A percentile compares a stretch with the other conserved stretches of the same genome.
Conservation (phyloP, 768 basidiomycete species). For the Termitomyces heimii region DNA sequence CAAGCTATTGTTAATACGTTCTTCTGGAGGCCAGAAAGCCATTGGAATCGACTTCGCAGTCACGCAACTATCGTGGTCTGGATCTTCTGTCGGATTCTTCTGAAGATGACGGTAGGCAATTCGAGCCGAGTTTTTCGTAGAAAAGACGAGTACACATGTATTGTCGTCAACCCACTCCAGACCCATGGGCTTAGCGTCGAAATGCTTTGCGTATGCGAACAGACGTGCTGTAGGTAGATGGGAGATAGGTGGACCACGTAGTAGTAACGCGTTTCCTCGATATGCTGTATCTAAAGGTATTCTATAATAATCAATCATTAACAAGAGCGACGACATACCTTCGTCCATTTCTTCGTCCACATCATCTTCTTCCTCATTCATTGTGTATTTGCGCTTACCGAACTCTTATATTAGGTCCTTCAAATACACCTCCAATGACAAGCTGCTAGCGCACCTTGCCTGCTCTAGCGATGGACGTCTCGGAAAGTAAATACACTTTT, state of each 20-base stretch:
- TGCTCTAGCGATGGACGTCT: conserved; percentile 49
- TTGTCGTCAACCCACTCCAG: conserved; percentile 86
- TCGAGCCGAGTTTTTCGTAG: conserved; percentile 46
- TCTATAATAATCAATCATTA: not conserved
- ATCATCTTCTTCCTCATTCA: conserved; percentile 26
- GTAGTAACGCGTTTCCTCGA: conserved; percentile 62
- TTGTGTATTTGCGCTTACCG: conserved; percentile 40
- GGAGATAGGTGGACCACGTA: conserved; percentile 69
- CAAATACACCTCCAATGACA: conserved; percentile 28
- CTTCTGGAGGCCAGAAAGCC: conserved; percentile 74
- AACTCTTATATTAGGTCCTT: conserved; percentile 41
- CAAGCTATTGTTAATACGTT: conserved; percentile 66
- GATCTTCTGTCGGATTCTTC: conserved; percentile 45
- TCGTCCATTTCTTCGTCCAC: conserved; percentile 27
- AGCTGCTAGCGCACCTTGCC: conserved; percentile 68
- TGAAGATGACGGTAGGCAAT: conserved; percentile 43
- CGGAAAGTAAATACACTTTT: conserved; percentile 76
- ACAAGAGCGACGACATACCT: conserved; percentile 17
- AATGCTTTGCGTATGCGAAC: conserved; percentile 80
- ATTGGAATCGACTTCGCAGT: conserved; percentile 67
- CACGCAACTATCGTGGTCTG: conserved; percentile 51
- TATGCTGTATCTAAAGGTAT: conserved; percentile 34
- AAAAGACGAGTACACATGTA: conserved; percentile 76
- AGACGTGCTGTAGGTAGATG: conserved; percentile 71
- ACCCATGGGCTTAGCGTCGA: conserved; percentile 66